Evolutionary conservation across 306 rosid genomes (phyloP).

Genomic region (Vigna unguiculata): DNA sequence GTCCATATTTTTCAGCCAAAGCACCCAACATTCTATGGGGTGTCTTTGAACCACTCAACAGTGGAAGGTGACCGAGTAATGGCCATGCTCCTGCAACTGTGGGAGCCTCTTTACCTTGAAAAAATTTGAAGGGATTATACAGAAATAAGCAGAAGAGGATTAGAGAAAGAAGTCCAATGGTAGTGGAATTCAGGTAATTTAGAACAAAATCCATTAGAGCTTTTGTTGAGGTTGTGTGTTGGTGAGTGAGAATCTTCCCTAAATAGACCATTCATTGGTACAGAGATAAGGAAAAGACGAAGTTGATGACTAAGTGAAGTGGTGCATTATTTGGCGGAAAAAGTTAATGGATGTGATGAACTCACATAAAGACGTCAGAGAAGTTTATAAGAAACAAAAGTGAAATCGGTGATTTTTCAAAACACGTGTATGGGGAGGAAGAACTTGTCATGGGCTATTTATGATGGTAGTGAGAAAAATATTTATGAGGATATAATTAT

Average conservation of each 20-base stretch:
- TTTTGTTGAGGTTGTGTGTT: background rate
- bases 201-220: background rate
- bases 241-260: no score
- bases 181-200: background rate
- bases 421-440: no score
- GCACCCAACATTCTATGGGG: conserved; percentile 37
- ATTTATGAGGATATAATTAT: no score
- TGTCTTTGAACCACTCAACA: conserved; percentile 11
- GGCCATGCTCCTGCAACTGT: conserved; percentile 47
- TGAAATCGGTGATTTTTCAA: no score
- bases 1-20: conserved; percentile 47
- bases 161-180: conserved; percentile 3
- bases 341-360: no score
- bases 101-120: background rate
- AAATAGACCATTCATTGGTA: background rate
- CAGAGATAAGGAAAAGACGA: no score
- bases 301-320: no score
- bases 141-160: background rate
- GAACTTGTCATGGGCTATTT: no score
- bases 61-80: conserved; percentile 44
- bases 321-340: no score
- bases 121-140: background rate
- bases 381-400: no score
- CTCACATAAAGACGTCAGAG: no score
- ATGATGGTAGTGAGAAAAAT: no score